Evolutionary conservation across 306 rosid genomes (phyloP), one percentile per base, ranked within the genome.

Genomic region (Trifolium repens): DNA sequence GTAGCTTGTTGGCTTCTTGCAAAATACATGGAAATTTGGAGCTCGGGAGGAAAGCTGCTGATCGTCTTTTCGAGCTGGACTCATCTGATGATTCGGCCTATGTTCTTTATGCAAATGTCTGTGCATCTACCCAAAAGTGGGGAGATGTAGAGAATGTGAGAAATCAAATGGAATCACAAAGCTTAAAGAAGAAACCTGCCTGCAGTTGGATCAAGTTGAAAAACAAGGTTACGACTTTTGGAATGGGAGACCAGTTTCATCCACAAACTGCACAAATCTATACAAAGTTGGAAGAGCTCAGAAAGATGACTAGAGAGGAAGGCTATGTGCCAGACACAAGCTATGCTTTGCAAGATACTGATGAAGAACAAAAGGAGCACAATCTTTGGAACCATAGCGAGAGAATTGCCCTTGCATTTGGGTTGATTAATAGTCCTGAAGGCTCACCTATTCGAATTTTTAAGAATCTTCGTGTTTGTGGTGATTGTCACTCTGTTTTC

Each of bases 331-430:
- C 97, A 24, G 98, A 94, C 77, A 91, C 91, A 79, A 90, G 90
- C 88, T 83, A 82, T 79, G 82, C 94, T 9, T 81, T 94, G 74
- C 98, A 94, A 44, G 98, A 94, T 39, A 91, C 87, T 9, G 98
- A 94, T 50, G 97, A 91, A 77, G 97, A 94, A 79, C 94, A 91
- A 71, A 94, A 88, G 81, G 97, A 94, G 83, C 96, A 86, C 55
- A 90, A 90, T 85, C 97, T 94, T 83, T 91, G 96, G 97, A 91
- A 90, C 81, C 97, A 94, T 74, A 91, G 97, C 34, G 98, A 94
- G 83, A 90, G 96, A 86, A 79, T 91, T 16, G 97, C 98, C 40
- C 97, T 94, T 57, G 97, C 96, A 37, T 94, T 80, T 37, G 97
- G 89, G 35, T 85, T 91, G 88, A 84, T 91, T 82, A 86, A 71